These are phyloP conservation scores for Fusarium paranaense DNA, from an alignment of 2,329 filamentous ascomycete genomes.

Conservation along the genomic window DNA sequence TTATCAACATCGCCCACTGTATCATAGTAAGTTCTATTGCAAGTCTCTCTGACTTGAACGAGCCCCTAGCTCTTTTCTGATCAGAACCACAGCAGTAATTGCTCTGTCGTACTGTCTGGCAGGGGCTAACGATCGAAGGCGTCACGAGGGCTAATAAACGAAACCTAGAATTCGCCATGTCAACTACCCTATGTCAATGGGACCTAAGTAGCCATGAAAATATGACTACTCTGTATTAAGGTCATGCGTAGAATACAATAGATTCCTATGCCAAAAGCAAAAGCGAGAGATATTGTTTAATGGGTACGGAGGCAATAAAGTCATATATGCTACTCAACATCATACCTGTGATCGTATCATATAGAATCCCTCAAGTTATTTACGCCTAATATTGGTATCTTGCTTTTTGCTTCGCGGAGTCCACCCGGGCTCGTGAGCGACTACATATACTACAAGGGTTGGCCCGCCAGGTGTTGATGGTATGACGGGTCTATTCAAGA, in stretches of 20 bases:
- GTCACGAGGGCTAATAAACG: too few species aligned
- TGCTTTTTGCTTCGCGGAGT: neutral
- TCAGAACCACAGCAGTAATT: too few species aligned
- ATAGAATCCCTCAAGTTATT: neutral
- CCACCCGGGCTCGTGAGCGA: neutral
- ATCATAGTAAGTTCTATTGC: too few species aligned
- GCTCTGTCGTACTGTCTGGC: too few species aligned
- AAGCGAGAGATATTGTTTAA: neutral
- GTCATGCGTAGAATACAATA: neutral
- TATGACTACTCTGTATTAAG: neutral
- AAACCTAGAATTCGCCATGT: too few species aligned
- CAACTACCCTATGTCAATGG: too few species aligned
- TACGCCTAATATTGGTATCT: neutral
- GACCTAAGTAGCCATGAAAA: too few species aligned
- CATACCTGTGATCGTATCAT: neutral
- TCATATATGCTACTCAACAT: neutral
- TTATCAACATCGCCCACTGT: too few species aligned
- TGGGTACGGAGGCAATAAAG: neutral
- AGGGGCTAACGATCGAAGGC: too few species aligned
- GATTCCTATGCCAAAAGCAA: neutral
- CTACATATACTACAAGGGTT: neutral
- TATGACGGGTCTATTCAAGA: neutral
- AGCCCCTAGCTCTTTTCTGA: too few species aligned
- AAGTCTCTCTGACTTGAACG: too few species aligned
- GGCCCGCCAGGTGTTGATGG: neutral